Base-by-base conservation (phyloP, 2,329 filamentous ascomycete species). In the Verruconis gallopava region DNA sequence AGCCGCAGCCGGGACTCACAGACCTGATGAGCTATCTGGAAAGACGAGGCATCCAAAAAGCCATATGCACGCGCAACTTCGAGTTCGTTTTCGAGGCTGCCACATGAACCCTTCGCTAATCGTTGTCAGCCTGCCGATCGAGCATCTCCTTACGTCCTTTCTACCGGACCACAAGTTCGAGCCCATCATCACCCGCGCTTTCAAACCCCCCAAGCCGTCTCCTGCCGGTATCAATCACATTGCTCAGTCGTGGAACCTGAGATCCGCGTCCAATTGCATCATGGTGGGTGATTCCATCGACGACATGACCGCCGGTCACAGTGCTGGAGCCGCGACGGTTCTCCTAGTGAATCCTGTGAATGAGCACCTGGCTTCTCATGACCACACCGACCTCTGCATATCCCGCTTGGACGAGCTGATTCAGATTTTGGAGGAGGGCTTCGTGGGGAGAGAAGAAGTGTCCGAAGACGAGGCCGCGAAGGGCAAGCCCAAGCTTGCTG, bases 11-110 rank as follows among this genome's bases (percentile, higher is more conserved):
- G 0, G 89, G 89, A 1, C 75, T 96, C 3, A 62, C 71, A 1
- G 60, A 70, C 20, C 70, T 98, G 40, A 94, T 96, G 83, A 64
- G 74, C 44, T 93, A 91, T 58, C 75, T 96, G 14, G 79, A 91
- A 53, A 55, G 62, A 4, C 71, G 72, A 20, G 60, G 63, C 4
- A 58, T 95, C 21, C 75, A 67, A 50, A 91, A 93, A 60, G 89
- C 75, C 13, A 86, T 96, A 48, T 95, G 88, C 64, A 96, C 91
- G 2, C 74, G 91, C 55, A 96, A 98, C 65, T 96, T 95, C 55
- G 84, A 89, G 66, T 72, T 25, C 18, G 11, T 9, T 9, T 12
- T 38, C 11, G 5, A 12, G 19, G 21, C 11, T 5, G 18, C 19
- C 21, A 20, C 37, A 11, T 38, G 25, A 20, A 25, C n/a, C n/a